Evolutionary conservation across 1,139 yeast genomes (phyloP).

Genomic region (Diutina scorzettiae): DNA sequence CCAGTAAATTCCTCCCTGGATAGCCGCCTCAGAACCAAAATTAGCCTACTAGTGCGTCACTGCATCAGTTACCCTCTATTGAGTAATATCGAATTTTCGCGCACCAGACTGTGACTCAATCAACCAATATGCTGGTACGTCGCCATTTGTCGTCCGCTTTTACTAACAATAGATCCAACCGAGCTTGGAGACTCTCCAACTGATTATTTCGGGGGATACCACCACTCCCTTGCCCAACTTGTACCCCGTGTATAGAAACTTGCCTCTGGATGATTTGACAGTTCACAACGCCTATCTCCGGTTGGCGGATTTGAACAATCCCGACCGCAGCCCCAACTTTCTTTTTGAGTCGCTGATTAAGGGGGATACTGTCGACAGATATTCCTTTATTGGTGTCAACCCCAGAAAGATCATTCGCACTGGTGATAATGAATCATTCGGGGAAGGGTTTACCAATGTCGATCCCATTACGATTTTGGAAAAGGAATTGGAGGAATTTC

Average conservation of each 20-base stretch:
- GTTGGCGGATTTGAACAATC: slow-evolving; percentile 59
- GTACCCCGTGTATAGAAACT: slow-evolving; percentile 69
- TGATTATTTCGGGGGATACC: not conserved
- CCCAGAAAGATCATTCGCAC: slow-evolving; percentile 78
- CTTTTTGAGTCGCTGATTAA: slow-evolving; percentile 80
- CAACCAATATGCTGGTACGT: not conserved
- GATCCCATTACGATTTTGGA: slow-evolving; percentile 78
- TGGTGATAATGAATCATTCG: slow-evolving; percentile 36
- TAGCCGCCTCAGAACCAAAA: too few relatives aligned
- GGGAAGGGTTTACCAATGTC: slow-evolving; percentile 30
- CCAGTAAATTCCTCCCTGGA: too few relatives aligned
- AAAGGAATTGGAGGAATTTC: slow-evolving; percentile 49
- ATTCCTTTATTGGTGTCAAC: slow-evolving; percentile 77
- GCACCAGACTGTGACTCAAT: not conserved
- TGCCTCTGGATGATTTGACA: slow-evolving; percentile 67
- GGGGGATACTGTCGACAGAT: slow-evolving; percentile 83
- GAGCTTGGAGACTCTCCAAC: slow-evolving; percentile 4
- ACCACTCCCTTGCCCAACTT: slow-evolving; percentile 34
- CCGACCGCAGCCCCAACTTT: slow-evolving; percentile 55
- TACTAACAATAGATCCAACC: slow-evolving; percentile 1
- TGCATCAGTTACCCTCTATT: not conserved
- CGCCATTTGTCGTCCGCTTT: not conserved
- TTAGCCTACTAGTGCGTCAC: too few relatives aligned
- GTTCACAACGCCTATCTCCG: slow-evolving; percentile 86
- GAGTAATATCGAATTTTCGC: not conserved